Conservation (phyloP, 1,139 yeast species). For the Nadsonia starkeyi-henricii region DNA sequence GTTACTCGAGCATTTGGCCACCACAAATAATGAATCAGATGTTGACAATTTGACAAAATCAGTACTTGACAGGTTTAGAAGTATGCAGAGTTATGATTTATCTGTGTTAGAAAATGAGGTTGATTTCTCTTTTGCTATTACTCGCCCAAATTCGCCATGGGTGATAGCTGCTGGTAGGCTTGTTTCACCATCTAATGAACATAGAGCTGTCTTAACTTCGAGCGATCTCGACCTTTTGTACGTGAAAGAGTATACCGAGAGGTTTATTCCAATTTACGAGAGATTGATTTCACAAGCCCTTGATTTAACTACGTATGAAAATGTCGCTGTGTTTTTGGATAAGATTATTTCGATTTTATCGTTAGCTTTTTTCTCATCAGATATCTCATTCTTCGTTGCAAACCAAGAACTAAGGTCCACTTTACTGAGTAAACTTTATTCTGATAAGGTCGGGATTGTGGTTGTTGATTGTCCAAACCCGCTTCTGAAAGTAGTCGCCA, state of each 20-base stretch:
- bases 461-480: slow-evolving; percentile 7
- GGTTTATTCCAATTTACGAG: slow-evolving; percentile 14
- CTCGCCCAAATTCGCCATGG: slow-evolving; percentile 10
- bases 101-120: not conserved
- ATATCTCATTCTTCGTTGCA: not conserved
- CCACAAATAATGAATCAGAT: not conserved
- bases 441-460: not conserved
- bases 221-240: slow-evolving; percentile 14
- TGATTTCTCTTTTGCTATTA: not conserved
- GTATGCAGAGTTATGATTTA: not conserved
- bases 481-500: slow-evolving; percentile 35
- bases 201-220: slow-evolving; percentile 1
- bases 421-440: not conserved
- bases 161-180: not conserved
- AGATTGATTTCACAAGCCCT: slow-evolving; percentile 3
- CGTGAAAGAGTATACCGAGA: slow-evolving; percentile 15
- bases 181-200: not conserved
- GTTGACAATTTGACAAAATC: not conserved
- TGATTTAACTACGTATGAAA: slow-evolving; percentile 1
- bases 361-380: slow-evolving; percentile 7
- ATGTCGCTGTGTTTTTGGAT: slow-evolving; percentile 13
- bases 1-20: slow-evolving; percentile 1
- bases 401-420: not conserved
- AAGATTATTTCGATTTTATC: slow-evolving; percentile 14
- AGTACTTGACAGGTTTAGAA: not conserved